Conservation (phyloP, 768 basidiomycete genomes). For the Lentinus tigrinus region DNA sequence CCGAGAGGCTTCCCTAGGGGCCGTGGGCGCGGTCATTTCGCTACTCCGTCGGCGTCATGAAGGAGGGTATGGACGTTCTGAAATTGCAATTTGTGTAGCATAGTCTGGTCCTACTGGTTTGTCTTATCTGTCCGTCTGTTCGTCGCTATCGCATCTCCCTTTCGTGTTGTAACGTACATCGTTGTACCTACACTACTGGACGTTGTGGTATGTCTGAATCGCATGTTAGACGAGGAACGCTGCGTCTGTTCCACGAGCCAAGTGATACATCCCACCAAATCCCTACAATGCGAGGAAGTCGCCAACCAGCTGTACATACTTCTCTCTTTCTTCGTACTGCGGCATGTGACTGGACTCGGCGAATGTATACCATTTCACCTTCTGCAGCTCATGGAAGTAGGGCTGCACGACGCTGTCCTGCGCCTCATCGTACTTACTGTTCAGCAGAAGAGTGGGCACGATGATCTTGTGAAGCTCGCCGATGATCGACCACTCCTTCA, state of each 20-base stretch:
- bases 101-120: background rate
- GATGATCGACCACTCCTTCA: slow-evolving; percentile 29
- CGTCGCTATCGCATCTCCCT: no score
- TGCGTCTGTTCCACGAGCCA: no score
- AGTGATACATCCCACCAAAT: background rate
- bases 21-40: slow-evolving; percentile 28
- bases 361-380: slow-evolving; percentile 31
- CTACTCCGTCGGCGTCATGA: background rate
- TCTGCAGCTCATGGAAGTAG: slow-evolving; percentile 24
- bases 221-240: no score
- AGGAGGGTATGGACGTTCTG: background rate
- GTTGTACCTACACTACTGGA: background rate
- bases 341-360: slow-evolving; percentile 30
- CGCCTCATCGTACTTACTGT: slow-evolving; percentile 30
- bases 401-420: slow-evolving; percentile 28
- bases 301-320: slow-evolving; percentile 29
- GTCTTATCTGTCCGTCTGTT: no score
- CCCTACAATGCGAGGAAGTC: slow-evolving; percentile 24
- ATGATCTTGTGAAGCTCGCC: slow-evolving; percentile 25
- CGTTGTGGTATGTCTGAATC: background rate
- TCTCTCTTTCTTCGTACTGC: slow-evolving; percentile 29
- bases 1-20: slow-evolving; percentile 28
- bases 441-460: slow-evolving; percentile 29
- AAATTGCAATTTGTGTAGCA: background rate
- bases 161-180: no score